Evolutionary conservation across 2,329 filamentous ascomycete genomes (phyloP).

Genomic region (Trichoderma koningii): DNA sequence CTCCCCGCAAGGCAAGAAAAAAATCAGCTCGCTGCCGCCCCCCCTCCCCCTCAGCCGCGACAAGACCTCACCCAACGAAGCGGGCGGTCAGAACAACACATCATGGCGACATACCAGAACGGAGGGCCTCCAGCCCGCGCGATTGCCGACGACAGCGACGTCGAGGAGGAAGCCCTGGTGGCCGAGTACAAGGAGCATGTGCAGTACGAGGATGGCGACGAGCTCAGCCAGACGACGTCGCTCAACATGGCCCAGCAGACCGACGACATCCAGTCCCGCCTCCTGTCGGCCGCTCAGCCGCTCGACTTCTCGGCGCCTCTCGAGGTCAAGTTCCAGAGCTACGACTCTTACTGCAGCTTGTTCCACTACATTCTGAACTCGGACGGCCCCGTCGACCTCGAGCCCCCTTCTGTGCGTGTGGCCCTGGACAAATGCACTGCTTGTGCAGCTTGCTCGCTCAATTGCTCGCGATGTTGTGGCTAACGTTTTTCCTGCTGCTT

Average conservation of each 20-base stretch:
- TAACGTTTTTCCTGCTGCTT: background rate
- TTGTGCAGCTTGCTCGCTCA: background rate
- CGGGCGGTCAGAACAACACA: constrained; percentile 34
- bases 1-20: constrained; percentile 38
- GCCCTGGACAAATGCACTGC: constrained; percentile 4
- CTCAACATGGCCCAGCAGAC: constrained; percentile 71
- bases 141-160: constrained; percentile 82
- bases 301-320: constrained; percentile 94
- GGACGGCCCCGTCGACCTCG: constrained; percentile 95
- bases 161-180: constrained; percentile 92
- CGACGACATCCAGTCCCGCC: constrained; percentile 90
- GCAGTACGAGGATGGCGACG: constrained; percentile 83
- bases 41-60: constrained; percentile 28
- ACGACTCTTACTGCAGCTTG: constrained; percentile 98
- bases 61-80: constrained; percentile 35
- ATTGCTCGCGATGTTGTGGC: background rate
- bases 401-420: constrained; percentile 84
- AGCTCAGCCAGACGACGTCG: constrained; percentile 74
- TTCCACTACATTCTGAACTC: constrained; percentile 99
- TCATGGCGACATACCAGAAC: constrained; percentile 65
- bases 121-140: constrained; percentile 61
- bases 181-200: constrained; percentile 97
- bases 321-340: constrained; percentile 97
- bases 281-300: constrained; percentile 88
- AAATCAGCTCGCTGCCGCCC: constrained; percentile 41